Evolutionary conservation across 2,329 filamentous ascomycete species (phyloP).

Genomic region (Pseudogymnoascus sp.): DNA sequence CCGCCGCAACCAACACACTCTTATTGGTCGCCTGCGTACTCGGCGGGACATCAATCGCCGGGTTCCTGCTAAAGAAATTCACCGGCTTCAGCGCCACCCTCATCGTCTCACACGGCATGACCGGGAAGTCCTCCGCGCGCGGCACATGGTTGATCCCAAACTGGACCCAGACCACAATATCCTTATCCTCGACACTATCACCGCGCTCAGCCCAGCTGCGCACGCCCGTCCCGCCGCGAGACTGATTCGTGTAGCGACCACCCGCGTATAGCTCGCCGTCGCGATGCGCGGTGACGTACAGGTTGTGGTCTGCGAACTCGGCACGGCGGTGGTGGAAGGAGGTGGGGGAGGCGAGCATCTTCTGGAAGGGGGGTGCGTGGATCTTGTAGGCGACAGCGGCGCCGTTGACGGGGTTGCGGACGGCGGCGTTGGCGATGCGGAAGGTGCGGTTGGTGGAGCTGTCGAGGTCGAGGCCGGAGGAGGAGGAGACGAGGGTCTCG

Average conservation of each 20-base stretch:
- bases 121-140: constrained; percentile 58
- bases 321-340: constrained; percentile 43
- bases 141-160: constrained; percentile 59
- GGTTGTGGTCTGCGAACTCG: constrained; percentile 47
- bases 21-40: constrained; percentile 38
- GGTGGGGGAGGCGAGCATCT: constrained; percentile 44
- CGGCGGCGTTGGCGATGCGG: constrained; percentile 49
- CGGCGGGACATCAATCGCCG: constrained; percentile 43
- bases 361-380: constrained; percentile 48
- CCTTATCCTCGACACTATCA: constrained; percentile 41
- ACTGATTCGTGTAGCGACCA: constrained; percentile 51
- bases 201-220: constrained; percentile 46
- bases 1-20: constrained; percentile 22
- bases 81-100: constrained; percentile 43
- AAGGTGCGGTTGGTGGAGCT: constrained; percentile 44
- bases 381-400: constrained; percentile 51
- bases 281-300: constrained; percentile 48
- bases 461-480: constrained; percentile 42
- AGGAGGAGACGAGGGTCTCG: constrained; percentile 40
- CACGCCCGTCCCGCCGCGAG: constrained; percentile 45
- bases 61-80: constrained; percentile 47
- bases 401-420: constrained; percentile 47
- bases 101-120: constrained; percentile 57
- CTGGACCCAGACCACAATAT: constrained; percentile 52
- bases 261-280: constrained; percentile 47